Base-by-base conservation (phyloP, 345 rosid species). In the Chamaenerion angustifolium region DNA sequence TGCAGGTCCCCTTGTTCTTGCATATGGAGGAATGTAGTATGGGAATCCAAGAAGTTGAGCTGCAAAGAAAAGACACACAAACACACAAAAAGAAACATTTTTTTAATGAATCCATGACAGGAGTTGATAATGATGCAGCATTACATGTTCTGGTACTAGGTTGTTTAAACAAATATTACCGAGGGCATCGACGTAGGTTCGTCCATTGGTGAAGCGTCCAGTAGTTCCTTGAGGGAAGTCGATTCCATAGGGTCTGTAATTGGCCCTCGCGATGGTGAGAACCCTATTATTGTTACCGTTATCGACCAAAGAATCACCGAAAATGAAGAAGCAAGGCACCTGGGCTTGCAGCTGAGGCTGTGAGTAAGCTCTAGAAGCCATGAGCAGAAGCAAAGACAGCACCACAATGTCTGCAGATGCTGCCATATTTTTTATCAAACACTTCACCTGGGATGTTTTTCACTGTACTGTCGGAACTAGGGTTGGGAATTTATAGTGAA, bases 281-380 rank as follows among this genome's bases (percentile, higher is more conserved):
- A 89, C 59, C 52, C 80, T 65, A 57, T 89, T 85, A 51, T 89
- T 89, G 65, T 85, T 89, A 48, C 97, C 97, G 67, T 85, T 89
- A 53, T 89, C 97, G 2, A 85, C 97, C 57, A 89, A 59, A 1
- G 97, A 85, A 54, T 89, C 97, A n/a, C 95, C 95, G 4, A 89
- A 82, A 25, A 85, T 72, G 68, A 77, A 89, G 71, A 76, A 82
- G 64, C 94, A 75, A 16, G 97, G 90, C 45, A 76, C 95, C 59
- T 82, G 81, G 15, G 75, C 45, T 53, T 63, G 61, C 6, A 31
- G 37, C 63, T 55, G 76, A 10, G 64, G 54, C 51, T 72, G 72
- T 11, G 79, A 48, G 14, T 51, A 25, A 49, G 60, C 68, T 43
- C 45, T 56, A 27, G 47, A 46, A 6, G 55, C 45, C 40, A 74